A percentile compares a stretch with the other conserved stretches of the same genome.
These are phyloP conservation scores for Camellia japonica DNA, from an alignment of 148 eudicot genomes.

Conservation along the genomic window DNA sequence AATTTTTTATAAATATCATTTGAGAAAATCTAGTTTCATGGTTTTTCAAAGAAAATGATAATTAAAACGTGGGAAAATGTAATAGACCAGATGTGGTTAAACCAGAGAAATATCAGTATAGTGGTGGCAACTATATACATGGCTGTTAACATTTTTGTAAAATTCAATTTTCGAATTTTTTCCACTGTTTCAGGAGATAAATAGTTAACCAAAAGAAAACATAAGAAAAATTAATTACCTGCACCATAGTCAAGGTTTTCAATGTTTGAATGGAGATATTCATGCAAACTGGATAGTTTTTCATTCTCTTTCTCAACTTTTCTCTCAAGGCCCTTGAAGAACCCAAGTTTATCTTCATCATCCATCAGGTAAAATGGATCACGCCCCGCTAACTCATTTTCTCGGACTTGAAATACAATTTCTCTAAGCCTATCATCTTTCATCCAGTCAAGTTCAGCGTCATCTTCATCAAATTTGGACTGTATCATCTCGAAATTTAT, in stretches of 20 bases:
- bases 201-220: neutral
- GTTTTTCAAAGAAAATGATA: neutral
- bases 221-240: slow-evolving; percentile 45
- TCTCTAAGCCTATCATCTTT: slow-evolving; percentile 79
- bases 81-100: neutral
- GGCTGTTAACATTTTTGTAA: neutral
- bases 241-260: slow-evolving; percentile 95
- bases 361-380: slow-evolving; percentile 83
- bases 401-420: slow-evolving; percentile 85
- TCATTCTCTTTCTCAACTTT: slow-evolving; percentile 68
- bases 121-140: neutral
- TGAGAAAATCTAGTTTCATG: neutral
- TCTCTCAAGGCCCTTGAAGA: slow-evolving; percentile 75
- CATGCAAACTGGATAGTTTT: slow-evolving; percentile 59
- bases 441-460: slow-evolving; percentile 87
- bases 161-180: neutral
- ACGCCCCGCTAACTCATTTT: slow-evolving; percentile 80
- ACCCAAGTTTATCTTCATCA: slow-evolving; percentile 65
- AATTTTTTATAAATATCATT: neutral
- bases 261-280: slow-evolving; percentile 81
- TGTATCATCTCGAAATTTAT: slow-evolving; percentile 28
- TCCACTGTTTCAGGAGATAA: neutral
- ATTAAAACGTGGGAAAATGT: neutral
- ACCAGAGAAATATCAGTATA: neutral
- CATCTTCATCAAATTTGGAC: slow-evolving; percentile 33